Base-by-base conservation (phyloP, 768 basidiomycete species). In the Trametes punicea region DNA sequence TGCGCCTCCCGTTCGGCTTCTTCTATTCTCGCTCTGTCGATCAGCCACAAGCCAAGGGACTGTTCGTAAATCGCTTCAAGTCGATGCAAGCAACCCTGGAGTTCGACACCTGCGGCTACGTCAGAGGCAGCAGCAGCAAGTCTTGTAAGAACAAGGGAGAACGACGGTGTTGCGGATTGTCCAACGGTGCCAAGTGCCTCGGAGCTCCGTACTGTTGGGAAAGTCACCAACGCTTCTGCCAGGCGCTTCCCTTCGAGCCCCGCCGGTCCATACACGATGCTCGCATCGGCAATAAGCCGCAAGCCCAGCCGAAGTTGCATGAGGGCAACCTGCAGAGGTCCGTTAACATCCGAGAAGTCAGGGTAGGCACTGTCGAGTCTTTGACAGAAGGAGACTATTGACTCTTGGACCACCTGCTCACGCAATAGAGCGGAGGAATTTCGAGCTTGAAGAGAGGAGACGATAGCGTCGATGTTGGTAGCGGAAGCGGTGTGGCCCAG, bases 1-100 rank as follows among this genome's bases (percentile, higher is more conserved):
- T 80, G 81, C 0, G 85, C 80, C 11, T 82, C 82, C 23, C 80
- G 77, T 29, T 81, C 80, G n/a, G 71, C 76, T 59, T 88, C 79
- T 33, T 81, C 79, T 56, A 85, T 83, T 61, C 81, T 85, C 27
- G 84, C 82, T 23, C 83, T 82, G 62, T 97, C 90, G 39, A 87
- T 83, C 39, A 83, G 76, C 96, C 96, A 98, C 20, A 96, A 77
- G n/a, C 83, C 77, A 41, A 84, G 77, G 2, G 83, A 76, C 64
- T 87, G 87, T 49, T 88, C 85, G 63, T 90, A 93, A 10, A 77
- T 69, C 6, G 64, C 70, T 49, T 80, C 77, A 27, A 93, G 55
- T 6, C 69, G 31, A 11, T 61, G 52, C 11, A 81, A 58, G 27
- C 67, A 64, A 5, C 67, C 39, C 31, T 62, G 61, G 1, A 70